Evolutionary conservation across 176 grass and related monocot genomes (phyloP).

Genomic region (Avena atlantica): DNA sequence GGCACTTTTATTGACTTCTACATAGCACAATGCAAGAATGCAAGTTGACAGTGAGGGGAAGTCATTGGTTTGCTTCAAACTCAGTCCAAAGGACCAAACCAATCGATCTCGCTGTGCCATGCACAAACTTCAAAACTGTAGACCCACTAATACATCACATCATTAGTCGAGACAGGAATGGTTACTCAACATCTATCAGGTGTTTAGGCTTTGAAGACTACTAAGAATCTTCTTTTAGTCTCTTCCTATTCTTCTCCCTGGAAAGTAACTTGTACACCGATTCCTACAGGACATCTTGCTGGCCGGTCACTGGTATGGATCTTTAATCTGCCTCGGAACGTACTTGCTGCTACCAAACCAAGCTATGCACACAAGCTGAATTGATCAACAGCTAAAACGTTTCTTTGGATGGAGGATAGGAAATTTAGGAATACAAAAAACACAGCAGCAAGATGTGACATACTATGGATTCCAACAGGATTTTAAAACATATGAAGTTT

Average conservation of each 20-base stretch:
- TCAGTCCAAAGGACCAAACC: background rate
- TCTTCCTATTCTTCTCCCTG: background rate
- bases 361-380: background rate
- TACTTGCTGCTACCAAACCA: background rate
- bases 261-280: background rate
- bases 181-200: background rate
- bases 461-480: background rate
- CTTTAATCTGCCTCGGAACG: background rate
- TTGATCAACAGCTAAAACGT: background rate
- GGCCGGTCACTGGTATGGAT: background rate
- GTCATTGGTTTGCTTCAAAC: background rate
- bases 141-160: background rate
- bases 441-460: background rate
- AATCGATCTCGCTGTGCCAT: background rate
- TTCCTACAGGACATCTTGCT: background rate
- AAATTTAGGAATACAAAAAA: background rate
- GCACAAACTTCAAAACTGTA: slow-evolving; percentile 10
- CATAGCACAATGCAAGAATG: background rate
- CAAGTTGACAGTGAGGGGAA: background rate
- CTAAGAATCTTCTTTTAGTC: background rate
- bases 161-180: too few relatives aligned
- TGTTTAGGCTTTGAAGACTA: background rate
- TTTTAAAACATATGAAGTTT: background rate
- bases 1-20: background rate
- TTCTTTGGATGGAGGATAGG: background rate